Base-by-base conservation (phyloP, 2,329 filamentous ascomycete species). In the Fusarium coffeatum region DNA sequence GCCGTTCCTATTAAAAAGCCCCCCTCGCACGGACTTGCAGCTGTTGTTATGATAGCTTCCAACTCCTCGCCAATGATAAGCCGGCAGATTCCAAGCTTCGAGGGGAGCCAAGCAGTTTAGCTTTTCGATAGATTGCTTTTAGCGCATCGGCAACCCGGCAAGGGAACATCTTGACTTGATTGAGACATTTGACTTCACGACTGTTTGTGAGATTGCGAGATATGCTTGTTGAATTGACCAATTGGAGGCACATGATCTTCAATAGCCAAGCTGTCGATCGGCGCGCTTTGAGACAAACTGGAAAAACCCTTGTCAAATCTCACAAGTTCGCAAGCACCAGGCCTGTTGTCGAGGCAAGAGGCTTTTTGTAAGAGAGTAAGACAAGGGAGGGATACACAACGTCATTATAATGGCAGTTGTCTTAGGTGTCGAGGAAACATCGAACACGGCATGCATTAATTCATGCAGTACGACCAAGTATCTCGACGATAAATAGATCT, bases 91-190 rank as follows among this genome's bases (percentile, higher is more conserved):
- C 27, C 20, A 62, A 62, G 30, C 18, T 40, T 22, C 11, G 10
- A 34, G 10, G 34, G 43, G 3, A 22, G 30, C 20, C 30, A 25
- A 50, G 47, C 16, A 22, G 1, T 23, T 55, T 45, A 49, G 8
- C n/a, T 20, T 27, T 62, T 53, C 59, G n/a, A 60, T 53, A 60
- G 32, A 53, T 8, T 46, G 15, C 1, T 12, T 6, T 18, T 34
- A 53, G 46, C 27, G 13, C 22, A 54, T 25, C 27, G 40, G 47
- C 15, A 47, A 28, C 16, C 11, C 34, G n/a, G 48, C 18, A n/a
- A 37, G 12, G 6, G n/a, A 22, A 8, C 18, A 42, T 28, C 20
- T 20, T 42, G 6, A 16, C 23, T n/a, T 13, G 4, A 58, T 49
- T 6, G 9, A 13, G 25, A 6, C 4, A 41, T 25, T 18, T 4